Evolutionary conservation across 441 rosid species (phyloP).

Genomic region (Erodium trifolium): DNA sequence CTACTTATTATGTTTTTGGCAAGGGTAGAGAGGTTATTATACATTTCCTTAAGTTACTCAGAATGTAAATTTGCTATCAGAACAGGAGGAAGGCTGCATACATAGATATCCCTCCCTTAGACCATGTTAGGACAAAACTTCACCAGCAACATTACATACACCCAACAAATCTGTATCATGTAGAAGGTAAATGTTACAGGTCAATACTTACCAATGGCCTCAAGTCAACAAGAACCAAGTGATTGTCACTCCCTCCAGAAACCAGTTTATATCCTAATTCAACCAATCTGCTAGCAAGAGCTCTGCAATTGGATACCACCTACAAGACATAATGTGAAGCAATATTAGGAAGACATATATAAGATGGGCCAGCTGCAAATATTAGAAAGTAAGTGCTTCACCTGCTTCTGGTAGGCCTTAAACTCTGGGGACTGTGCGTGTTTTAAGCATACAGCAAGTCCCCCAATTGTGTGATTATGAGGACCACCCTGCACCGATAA

Average conservation of each 20-base stretch:
- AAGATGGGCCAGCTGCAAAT: background rate
- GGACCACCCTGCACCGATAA: conserved; percentile 19
- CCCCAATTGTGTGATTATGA: conserved; percentile 23
- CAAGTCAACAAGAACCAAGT: conserved; percentile 22
- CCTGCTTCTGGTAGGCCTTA: conserved; percentile 26
- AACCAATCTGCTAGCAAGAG: conserved; percentile 11
- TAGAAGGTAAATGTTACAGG: background rate
- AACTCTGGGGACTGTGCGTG: conserved; percentile 20
- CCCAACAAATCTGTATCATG: too few species aligned
- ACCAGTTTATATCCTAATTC: conserved; percentile 23
- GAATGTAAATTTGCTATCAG: too few species aligned
- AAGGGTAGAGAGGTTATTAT: too few species aligned
- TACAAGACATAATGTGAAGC: background rate
- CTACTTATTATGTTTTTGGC: too few species aligned
- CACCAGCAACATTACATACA: too few species aligned
- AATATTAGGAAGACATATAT: background rate
- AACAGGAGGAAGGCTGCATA: too few species aligned
- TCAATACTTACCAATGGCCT: conserved; percentile 6
- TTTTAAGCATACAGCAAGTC: conserved; percentile 21
- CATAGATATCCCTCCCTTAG: too few species aligned
- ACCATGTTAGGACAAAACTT: too few species aligned
- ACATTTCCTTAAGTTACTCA: too few species aligned
- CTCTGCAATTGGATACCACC: background rate
- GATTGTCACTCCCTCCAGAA: conserved; percentile 27
- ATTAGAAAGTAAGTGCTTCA: background rate